These are phyloP conservation scores for Porphyra umbilicalis DNA, from an alignment of 31 red algal genomes.

Conservation along the genomic window DNA sequence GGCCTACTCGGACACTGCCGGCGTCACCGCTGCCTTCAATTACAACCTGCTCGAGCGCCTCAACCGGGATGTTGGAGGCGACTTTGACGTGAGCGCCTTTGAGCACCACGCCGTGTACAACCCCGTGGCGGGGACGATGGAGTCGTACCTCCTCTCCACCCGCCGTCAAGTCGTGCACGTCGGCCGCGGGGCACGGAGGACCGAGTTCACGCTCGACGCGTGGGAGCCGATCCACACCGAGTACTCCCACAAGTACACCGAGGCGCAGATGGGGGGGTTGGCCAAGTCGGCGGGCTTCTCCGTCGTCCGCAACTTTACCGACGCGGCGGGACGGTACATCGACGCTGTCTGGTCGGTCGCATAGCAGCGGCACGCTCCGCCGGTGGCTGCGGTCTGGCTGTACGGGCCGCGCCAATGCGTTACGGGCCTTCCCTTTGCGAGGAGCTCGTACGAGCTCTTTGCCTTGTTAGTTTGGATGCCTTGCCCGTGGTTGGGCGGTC, in stretches of 20 bases:
- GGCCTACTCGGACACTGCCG: conserved; percentile 68
- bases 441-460: too few relatives aligned
- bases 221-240: conserved; percentile 84
- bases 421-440: too few relatives aligned
- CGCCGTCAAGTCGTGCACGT: conserved; percentile 9
- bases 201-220: conserved; percentile 36
- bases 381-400: too few relatives aligned
- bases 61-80: conserved; percentile 71
- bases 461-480: too few relatives aligned
- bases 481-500: too few relatives aligned
- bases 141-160: conserved; percentile 70
- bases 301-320: conserved; percentile 34
- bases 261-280: conserved; percentile 24
- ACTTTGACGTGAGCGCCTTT: conserved; percentile 64
- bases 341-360: conserved; percentile 25
- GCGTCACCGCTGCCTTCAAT: conserved; percentile 76
- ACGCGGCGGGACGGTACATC: conserved; percentile 52
- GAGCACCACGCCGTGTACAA: conserved; percentile 75
- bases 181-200: not conserved
- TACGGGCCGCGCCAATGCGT: too few relatives aligned
- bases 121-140: conserved; percentile 39
- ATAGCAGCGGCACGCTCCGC: not conserved
- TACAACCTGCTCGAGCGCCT: conserved; percentile 80
- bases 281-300: conserved; percentile 40
- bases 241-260: conserved; percentile 75